These are phyloP conservation scores for Aspergillus fijiensis DNA, from an alignment of 2,329 filamentous ascomycete species.

Conservation along the genomic window DNA sequence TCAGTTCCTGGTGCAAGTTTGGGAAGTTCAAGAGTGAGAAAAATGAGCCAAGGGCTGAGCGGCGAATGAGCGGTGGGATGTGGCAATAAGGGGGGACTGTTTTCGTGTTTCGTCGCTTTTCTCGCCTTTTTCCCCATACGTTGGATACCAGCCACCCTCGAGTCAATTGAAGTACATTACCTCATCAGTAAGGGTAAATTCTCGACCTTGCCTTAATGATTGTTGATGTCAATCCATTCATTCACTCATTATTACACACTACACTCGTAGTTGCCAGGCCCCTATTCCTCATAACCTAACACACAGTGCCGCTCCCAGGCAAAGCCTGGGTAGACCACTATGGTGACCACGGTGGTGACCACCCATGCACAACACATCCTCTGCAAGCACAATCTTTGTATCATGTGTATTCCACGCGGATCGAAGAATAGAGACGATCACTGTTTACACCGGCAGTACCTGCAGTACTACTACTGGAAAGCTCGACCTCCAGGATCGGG, in stretches of 20 bases:
- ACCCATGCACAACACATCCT: background rate
- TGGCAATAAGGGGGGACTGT: slow-evolving; percentile 30
- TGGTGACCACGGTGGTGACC: no score
- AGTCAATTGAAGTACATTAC: background rate
- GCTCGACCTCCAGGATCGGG: background rate
- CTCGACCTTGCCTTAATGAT: background rate
- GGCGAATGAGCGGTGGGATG: slow-evolving; percentile 29
- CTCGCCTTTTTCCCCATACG: background rate
- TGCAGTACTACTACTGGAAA: background rate
- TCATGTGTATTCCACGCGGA: no score
- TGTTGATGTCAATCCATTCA: background rate
- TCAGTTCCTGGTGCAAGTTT: slow-evolving; percentile 16
- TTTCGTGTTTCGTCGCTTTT: slow-evolving; percentile 2
- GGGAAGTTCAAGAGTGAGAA: slow-evolving; percentile 25
- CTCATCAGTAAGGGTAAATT: background rate
- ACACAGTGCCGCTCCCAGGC: background rate
- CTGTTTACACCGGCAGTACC: background rate
- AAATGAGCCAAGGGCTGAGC: slow-evolving; percentile 17
- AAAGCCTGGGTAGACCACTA: background rate
- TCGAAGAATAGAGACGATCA: background rate
- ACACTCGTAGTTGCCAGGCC: background rate
- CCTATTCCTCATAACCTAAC: background rate
- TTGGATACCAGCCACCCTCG: background rate
- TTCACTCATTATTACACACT: background rate
- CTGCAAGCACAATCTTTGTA: background rate